Conservation (phyloP, 2,329 filamentous ascomycete species). For the Mycosphaerella sp. region DNA sequence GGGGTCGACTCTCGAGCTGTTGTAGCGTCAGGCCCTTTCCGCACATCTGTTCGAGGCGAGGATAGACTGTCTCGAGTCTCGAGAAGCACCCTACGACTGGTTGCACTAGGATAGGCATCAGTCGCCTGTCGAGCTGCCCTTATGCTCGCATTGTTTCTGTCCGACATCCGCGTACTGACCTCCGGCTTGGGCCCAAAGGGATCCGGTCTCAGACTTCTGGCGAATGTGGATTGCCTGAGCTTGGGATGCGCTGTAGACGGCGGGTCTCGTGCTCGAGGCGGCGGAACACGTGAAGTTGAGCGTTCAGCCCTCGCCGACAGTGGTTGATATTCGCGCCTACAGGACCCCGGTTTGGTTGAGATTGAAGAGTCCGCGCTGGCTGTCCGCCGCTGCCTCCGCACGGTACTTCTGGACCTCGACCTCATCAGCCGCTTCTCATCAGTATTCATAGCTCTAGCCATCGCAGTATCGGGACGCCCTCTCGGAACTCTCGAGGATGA, state of each 20-base stretch:
- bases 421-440: not conserved
- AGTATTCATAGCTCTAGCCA: not conserved
- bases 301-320: not conserved
- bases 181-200: slow-evolving; percentile 9
- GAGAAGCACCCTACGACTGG: not conserved
- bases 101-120: not conserved
- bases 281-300: not conserved
- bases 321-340: not conserved
- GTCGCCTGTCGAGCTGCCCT: not conserved
- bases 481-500: not conserved
- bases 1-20: not conserved
- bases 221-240: slow-evolving; percentile 2
- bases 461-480: not conserved
- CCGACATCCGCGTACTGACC: slow-evolving; percentile 1
- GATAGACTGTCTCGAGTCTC: not conserved
- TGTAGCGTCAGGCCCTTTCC: not conserved
- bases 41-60: not conserved
- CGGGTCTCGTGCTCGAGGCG: not conserved
- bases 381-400: not conserved
- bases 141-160: not conserved
- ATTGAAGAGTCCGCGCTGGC: not conserved
- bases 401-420: not conserved
- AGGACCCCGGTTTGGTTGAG: not conserved
- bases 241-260: not conserved
- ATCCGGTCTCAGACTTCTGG: slow-evolving; percentile 8